Percentiles rank a stretch among this genome's conserved stretches.
Conservation (phyloP, 352 stramenopile genomes). For the Pythium myriotylum region DNA sequence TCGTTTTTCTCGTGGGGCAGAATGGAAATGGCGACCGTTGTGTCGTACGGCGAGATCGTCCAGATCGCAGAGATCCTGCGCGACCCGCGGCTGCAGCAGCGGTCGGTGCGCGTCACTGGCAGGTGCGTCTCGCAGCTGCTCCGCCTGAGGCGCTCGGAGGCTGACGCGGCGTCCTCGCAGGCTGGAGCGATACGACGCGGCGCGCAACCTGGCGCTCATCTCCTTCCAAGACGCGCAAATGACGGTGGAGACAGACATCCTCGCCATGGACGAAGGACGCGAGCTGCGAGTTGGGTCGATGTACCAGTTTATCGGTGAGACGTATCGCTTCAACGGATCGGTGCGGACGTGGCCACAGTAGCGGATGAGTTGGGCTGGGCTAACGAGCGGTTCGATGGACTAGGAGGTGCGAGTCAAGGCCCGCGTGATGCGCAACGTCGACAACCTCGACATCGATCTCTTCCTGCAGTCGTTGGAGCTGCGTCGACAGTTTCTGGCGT, state of each 20-base stretch:
- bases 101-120: conserved; percentile 77
- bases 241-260: conserved; percentile 65
- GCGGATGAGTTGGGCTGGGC: background rate
- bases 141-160: background rate
- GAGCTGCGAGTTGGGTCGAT: conserved; percentile 70
- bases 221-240: conserved; percentile 71
- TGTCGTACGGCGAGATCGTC: conserved; percentile 64
- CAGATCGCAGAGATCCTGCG: conserved; percentile 81
- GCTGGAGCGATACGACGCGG: conserved; percentile 68
- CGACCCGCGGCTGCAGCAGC: conserved; percentile 64
- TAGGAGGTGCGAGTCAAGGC: conserved; percentile 65
- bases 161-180: conserved; percentile 14
- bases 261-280: conserved; percentile 46
- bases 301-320: conserved; percentile 87
- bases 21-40: conserved; percentile 25
- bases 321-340: conserved; percentile 36
- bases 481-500: conserved; percentile 72
- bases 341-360: too few species aligned
- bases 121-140: conserved; percentile 28
- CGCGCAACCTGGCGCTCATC: conserved; percentile 42
- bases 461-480: conserved; percentile 75
- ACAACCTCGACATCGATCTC: conserved; percentile 79
- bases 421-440: conserved; percentile 73
- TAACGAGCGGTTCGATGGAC: background rate
- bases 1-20: too few species aligned